phyloP scores from a whole-genome alignment of 257 asterid species.

The Solanum microdontum region DNA sequence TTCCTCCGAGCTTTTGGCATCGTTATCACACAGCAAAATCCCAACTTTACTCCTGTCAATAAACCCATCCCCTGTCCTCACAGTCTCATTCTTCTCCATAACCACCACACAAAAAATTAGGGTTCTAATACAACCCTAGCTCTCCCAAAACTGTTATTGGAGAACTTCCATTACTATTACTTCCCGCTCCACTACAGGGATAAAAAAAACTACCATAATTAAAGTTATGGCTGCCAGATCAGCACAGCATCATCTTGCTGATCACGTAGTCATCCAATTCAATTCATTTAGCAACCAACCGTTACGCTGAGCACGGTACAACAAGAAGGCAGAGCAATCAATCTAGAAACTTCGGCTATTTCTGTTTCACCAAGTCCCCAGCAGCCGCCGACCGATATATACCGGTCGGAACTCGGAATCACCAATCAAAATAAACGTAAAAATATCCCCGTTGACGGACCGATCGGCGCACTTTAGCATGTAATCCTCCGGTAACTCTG shows the following conservation, averaged over 20 bases:
- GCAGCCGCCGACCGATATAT: not conserved
- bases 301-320: not conserved
- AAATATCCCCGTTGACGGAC: not conserved
- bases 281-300: not conserved
- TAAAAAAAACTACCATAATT: not conserved
- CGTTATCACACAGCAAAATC: conserved; percentile 81
- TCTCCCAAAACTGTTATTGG: not conserved
- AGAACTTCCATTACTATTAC: not conserved
- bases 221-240: not conserved
- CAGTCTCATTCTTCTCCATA: conserved; percentile 47
- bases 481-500: not conserved
- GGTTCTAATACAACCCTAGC: not conserved
- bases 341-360: not conserved
- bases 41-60: conserved; percentile 82
- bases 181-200: not conserved
- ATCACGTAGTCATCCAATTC: not conserved
- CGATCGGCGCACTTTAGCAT: not conserved
- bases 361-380: not conserved
- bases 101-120: not conserved
- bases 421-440: not conserved
- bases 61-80: conserved; percentile 61
- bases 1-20: conserved; percentile 62
- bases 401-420: not conserved
- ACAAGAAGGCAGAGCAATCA: not conserved
- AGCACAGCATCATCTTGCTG: not conserved